phyloP scores from a whole-genome alignment of 257 asterid genomes.

The Gentiana straminea region DNA sequence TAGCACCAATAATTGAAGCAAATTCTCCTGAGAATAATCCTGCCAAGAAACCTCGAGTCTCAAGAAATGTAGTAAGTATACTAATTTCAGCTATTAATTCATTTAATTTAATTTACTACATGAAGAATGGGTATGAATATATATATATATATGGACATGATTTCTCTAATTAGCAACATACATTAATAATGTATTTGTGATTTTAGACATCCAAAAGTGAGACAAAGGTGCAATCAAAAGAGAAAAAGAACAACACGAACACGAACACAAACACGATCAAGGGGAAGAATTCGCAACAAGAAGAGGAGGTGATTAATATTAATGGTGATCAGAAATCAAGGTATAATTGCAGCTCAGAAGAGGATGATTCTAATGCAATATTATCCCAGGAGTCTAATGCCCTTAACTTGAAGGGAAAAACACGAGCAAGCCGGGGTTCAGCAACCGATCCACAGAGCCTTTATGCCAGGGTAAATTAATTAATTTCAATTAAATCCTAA shows the following conservation, averaged over 20 bases:
- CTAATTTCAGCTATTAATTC: no score
- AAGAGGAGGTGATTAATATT: conserved; percentile 22
- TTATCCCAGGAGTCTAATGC: conserved; percentile 32
- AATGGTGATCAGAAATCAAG: conserved; percentile 31
- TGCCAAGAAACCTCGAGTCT: no score
- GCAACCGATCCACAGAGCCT: conserved; percentile 94
- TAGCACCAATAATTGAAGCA: no score
- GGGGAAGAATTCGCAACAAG: conserved; percentile 14
- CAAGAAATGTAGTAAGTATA: no score
- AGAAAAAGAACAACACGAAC: conserved; percentile 30
- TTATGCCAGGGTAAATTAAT: conserved; percentile 65
- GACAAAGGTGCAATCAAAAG: conserved; percentile 18
- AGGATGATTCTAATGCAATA: conserved; percentile 31
- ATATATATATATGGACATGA: no score
- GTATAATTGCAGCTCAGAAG: conserved; percentile 29
- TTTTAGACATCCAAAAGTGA: conserved; percentile 4
- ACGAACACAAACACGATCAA: conserved; percentile 8
- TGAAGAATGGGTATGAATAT: no score
- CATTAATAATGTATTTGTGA: no score
- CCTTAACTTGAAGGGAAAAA: conserved; percentile 35
- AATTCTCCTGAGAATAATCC: no score
- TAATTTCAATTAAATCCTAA: no score
- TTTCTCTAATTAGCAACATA: no score
- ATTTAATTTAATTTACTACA: no score
- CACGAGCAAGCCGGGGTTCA: conserved; percentile 48